Evolutionary conservation across 1,284 basidiomycete species (phyloP).

Genomic region (Leccinum angustisporum): DNA sequence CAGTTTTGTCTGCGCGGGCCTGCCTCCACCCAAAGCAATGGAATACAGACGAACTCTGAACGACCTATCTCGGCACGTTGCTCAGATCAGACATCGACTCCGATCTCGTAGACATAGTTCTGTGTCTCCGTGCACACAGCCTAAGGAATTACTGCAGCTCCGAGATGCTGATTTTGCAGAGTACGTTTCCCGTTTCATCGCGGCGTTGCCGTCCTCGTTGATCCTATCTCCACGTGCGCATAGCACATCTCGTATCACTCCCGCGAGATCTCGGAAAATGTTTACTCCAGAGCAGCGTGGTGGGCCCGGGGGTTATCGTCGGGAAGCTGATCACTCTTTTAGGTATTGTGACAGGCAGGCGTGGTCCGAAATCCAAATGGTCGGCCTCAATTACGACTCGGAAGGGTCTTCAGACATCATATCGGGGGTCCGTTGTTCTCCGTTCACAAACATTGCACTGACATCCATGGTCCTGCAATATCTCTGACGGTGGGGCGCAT

Average conservation of each 20-base stretch:
- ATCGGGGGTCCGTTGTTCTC: no score
- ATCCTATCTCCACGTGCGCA: constrained; percentile 2
- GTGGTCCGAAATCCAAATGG: no score
- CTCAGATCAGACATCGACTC: constrained; percentile 6
- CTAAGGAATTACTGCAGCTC: constrained; percentile 29
- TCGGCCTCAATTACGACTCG: no score
- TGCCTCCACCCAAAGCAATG: constrained; percentile 32
- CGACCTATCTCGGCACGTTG: constrained; percentile 24
- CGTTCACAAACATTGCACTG: no score
- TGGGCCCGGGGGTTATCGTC: no score
- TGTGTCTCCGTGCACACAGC: constrained; percentile 19
- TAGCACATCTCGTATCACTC: constrained; percentile 23
- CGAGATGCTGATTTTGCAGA: constrained; percentile 24
- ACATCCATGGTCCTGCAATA: no score
- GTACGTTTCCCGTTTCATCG: constrained; percentile 16
- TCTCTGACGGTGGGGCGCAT: no score
- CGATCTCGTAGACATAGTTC: constrained; percentile 15
- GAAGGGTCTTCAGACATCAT: no score
- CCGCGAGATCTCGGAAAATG: constrained; percentile 11
- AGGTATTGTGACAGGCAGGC: no score
- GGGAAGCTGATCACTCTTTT: no score
- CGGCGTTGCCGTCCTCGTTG: not conserved
- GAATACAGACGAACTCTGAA: constrained; percentile 23
- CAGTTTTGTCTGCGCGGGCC: not conserved
- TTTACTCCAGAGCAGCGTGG: constrained; percentile 2